Base-by-base conservation (phyloP, 2,329 filamentous ascomycete species). In the Torrubiellomyces zombiae region DNA sequence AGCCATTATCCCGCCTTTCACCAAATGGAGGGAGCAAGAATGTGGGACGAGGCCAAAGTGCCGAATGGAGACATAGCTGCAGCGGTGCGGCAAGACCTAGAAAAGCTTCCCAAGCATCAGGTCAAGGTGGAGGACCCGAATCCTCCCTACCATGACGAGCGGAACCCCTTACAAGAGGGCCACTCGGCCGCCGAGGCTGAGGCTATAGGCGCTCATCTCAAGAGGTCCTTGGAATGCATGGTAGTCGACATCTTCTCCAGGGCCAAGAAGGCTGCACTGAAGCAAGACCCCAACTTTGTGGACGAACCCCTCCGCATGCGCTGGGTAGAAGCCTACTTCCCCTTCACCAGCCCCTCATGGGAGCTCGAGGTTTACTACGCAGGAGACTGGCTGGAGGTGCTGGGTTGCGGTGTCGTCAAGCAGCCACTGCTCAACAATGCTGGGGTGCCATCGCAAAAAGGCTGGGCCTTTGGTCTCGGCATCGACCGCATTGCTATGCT, bases 241-340 rank as follows among this genome's bases (percentile, higher is more conserved):
- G 81, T 95, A 1, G 73, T 86, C 18, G 77, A 86, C 41, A 75
- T 95, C 33, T 94, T 98, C 50, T 69, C 71, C 7, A 67, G 76
- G 17, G 85, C 83, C 6, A 73, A 72, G 43, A 60, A 62, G 24
- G 79, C 76, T 4, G 67, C 71, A 6, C 52, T 60, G 10, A 57
- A 55, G 30, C 55, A 56, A 5, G 58, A 66, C 24, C 55, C 58
- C 5, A 40, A 55, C 27, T 59, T 55, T 35, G 47, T 56, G 12
- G 60, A 70, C 24, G 78, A 91, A 42, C 81, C 83, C 4, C 58
- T 95, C 19, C 75, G 72, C 38, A 74, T 94, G 41, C 71, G 89
- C 36, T 98, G 89, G 89, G 75, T 95, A 6, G 86, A 94, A 50
- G 83, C 89, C 2, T 95, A 89, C 53, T 98, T 98, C 54, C 89